phyloP scores from a whole-genome alignment of 2,329 filamentous ascomycete genomes.

The Cordyceps cateniannulata region DNA sequence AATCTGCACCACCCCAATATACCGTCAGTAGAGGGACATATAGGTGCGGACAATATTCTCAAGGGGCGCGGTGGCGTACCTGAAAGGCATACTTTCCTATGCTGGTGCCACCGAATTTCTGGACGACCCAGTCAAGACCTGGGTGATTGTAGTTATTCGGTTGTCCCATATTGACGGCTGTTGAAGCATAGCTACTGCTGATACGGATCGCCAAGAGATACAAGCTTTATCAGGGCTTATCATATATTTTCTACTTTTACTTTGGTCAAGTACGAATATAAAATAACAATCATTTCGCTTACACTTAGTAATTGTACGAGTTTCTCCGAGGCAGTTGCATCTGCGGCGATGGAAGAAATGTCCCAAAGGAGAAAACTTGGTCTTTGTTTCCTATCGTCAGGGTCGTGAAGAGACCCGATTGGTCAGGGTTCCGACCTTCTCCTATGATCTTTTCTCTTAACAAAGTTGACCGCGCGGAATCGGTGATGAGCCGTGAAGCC shows the following conservation, averaged over 20 bases:
- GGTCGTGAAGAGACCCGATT: not conserved
- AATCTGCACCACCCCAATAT: not conserved
- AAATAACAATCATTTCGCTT: too few relatives aligned
- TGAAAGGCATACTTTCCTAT: constrained; percentile 1
- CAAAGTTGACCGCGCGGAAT: not conserved
- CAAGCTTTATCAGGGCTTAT: too few relatives aligned
- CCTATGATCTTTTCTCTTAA: too few relatives aligned
- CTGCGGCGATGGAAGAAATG: not conserved
- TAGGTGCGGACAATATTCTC: not conserved
- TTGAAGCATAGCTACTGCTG: not conserved
- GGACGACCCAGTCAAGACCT: not conserved
- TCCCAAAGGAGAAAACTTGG: not conserved
- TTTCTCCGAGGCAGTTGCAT: not conserved
- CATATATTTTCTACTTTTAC: too few relatives aligned
- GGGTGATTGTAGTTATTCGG: not conserved
- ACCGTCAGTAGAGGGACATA: not conserved
- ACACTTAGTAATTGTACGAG: too few relatives aligned
- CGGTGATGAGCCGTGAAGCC: not conserved
- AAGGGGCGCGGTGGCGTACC: not conserved
- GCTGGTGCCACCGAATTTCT: constrained; percentile 7
- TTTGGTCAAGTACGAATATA: too few relatives aligned
- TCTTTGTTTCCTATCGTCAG: not conserved
- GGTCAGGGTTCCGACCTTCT: not conserved
- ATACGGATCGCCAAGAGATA: not conserved
- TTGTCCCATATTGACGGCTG: not conserved